Evolutionary conservation across 2,329 filamentous ascomycete genomes (phyloP).

Genomic region (Epicoccum nigrum): DNA sequence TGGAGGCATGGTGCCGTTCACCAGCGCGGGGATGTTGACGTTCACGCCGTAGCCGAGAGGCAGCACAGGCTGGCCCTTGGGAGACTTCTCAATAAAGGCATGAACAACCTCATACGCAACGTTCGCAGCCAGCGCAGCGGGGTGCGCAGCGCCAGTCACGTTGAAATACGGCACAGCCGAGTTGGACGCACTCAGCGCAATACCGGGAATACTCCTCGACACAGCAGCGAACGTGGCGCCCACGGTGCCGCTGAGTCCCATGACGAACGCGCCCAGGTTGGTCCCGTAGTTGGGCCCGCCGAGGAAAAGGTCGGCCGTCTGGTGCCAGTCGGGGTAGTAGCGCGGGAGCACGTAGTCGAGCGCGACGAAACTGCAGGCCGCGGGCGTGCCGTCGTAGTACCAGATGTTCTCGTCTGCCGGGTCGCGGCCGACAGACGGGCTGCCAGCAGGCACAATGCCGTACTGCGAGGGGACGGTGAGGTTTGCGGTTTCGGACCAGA

Average conservation of each 20-base stretch:
- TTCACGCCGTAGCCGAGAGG: conserved; percentile 60
- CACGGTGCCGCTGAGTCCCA: conserved; percentile 35
- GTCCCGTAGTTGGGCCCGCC: conserved; percentile 63
- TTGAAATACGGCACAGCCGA: conserved; percentile 52
- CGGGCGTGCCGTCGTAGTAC: conserved; percentile 67
- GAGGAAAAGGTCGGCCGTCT: conserved; percentile 61
- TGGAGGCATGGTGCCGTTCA: conserved; percentile 50
- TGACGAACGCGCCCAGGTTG: conserved; percentile 61
- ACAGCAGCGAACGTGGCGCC: conserved; percentile 60
- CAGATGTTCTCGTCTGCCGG: conserved; percentile 61
- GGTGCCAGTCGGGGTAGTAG: conserved; percentile 49
- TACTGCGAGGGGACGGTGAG: conserved; percentile 54
- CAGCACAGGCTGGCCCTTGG: conserved; percentile 42
- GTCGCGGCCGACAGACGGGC: conserved; percentile 58
- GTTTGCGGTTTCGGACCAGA: conserved; percentile 53
- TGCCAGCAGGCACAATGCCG: conserved; percentile 54
- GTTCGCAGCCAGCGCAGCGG: conserved; percentile 54
- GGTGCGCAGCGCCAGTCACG: conserved; percentile 51
- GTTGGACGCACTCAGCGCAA: conserved; percentile 56
- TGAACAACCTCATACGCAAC: conserved; percentile 54
- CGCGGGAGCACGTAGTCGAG: conserved; percentile 62
- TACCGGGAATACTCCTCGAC: conserved; percentile 57
- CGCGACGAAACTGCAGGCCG: conserved; percentile 61
- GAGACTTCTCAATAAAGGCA: conserved; percentile 51
- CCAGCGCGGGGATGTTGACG: conserved; percentile 58